A percentile compares a stretch with the other conserved stretches of the same genome.
Conservation (phyloP, 306 rosid species). For the Cicer yamashitae region DNA sequence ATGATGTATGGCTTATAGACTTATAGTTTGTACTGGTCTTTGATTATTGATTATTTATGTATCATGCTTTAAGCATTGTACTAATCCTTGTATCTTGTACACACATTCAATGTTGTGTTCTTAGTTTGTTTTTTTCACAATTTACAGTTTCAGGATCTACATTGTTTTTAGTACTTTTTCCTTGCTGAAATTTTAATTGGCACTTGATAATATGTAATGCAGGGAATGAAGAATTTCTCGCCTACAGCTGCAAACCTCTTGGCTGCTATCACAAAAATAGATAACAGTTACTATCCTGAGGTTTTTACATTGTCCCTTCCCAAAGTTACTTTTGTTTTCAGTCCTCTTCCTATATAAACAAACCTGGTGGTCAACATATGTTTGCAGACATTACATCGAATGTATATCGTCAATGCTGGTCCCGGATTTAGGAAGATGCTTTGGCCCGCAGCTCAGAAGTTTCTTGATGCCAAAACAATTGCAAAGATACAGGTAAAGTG, state of each 20-base stretch:
- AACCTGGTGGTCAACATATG: conserved; percentile 20
- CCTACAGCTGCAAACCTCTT: conserved; percentile 84
- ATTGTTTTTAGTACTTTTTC: neutral
- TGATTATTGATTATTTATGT: neutral
- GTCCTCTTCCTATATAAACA: conserved; percentile 17
- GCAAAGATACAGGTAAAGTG: conserved; percentile 76
- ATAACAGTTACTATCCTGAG: conserved; percentile 92
- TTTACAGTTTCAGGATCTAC: conserved; percentile 18
- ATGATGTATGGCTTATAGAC: neutral
- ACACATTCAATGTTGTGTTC: neutral
- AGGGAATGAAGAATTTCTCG: conserved; percentile 96
- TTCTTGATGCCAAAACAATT: conserved; percentile 87
- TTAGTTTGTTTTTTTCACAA: neutral
- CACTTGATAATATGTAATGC: conserved; percentile 42
- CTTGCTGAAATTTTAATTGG: conserved; percentile 27
- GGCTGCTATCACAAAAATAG: conserved; percentile 81
- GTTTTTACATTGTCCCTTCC: conserved; percentile 52
- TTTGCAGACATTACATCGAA: conserved; percentile 83
- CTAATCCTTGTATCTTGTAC: neutral
- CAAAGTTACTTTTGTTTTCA: conserved; percentile 33
- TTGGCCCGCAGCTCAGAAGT: conserved; percentile 96
- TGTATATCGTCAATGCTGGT: conserved; percentile 96
- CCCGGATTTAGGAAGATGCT: conserved; percentile 92
- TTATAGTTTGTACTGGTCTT: conserved; percentile 7
- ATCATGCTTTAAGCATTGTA: conserved; percentile 24